Conservation (phyloP, 331 rosid species). For the Quercus tomentella region DNA sequence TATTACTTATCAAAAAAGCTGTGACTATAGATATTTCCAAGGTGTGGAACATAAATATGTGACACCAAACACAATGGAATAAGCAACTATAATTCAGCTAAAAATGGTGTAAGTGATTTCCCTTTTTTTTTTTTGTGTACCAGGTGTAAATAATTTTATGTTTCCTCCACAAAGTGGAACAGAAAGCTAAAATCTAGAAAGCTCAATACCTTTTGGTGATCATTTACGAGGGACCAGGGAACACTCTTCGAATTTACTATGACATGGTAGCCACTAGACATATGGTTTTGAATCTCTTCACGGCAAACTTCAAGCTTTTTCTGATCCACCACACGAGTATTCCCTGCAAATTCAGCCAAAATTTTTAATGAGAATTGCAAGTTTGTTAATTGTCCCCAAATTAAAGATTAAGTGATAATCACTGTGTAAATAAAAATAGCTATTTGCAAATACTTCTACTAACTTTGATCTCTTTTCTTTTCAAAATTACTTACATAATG, state of each 20-base stretch:
- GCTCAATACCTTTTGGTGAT: conserved; percentile 66
- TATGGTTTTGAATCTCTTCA: conserved; percentile 59
- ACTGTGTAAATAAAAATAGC: neutral
- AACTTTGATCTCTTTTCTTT: neutral
- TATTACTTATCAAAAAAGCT: too few relatives aligned
- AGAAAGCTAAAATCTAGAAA: neutral
- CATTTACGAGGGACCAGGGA: conserved; percentile 70
- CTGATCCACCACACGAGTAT: conserved; percentile 76
- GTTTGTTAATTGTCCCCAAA: neutral
- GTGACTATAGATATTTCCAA: neutral
- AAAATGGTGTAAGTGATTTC: neutral
- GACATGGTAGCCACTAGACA: conserved; percentile 67
- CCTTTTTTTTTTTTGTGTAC: neutral
- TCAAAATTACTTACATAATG: neutral
- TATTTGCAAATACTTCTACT: neutral
- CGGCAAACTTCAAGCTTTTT: conserved; percentile 74
- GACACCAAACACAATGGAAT: neutral
- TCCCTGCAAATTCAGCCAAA: conserved; percentile 35
- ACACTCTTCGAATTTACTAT: conserved; percentile 65
- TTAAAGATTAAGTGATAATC: neutral
- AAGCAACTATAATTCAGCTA: neutral
- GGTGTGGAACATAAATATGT: neutral
- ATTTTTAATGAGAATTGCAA: neutral
- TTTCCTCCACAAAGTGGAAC: neutral
- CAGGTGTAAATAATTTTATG: neutral